Conservation (phyloP, 768 basidiomycete species). For the Hericium coralloides region DNA sequence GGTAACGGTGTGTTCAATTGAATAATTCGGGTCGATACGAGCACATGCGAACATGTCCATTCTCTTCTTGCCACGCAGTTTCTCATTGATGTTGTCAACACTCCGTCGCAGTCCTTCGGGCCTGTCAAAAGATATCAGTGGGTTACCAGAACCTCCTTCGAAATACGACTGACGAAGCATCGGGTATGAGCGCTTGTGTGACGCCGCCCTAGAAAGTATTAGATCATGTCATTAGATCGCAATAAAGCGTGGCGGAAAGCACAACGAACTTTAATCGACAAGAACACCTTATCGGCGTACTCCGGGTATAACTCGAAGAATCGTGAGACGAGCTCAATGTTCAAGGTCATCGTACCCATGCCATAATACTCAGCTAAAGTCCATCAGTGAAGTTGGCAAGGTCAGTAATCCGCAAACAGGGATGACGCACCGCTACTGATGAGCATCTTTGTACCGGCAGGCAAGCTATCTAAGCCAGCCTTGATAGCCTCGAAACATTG, state of each 20-base stretch:
- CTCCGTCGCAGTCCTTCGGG: slow-evolving; percentile 35
- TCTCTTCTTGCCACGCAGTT: slow-evolving; percentile 40
- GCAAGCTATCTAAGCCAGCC: slow-evolving; percentile 32
- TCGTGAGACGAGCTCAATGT: slow-evolving; percentile 35
- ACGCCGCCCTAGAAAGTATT: background rate
- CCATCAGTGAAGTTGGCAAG: background rate
- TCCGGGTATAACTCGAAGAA: slow-evolving; percentile 38
- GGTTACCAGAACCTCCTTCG: background rate
- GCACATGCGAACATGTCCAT: slow-evolving; percentile 52
- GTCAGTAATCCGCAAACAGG: background rate
- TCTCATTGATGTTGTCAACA: slow-evolving; percentile 31
- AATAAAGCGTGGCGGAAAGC: background rate
- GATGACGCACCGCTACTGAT: slow-evolving; percentile 33
- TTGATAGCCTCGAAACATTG: slow-evolving; percentile 53
- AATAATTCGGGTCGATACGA: slow-evolving; percentile 31
- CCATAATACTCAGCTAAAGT: slow-evolving; percentile 47
- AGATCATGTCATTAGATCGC: background rate
- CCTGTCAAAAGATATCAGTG: slow-evolving; percentile 6
- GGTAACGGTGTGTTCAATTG: slow-evolving; percentile 37
- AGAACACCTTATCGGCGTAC: slow-evolving; percentile 34
- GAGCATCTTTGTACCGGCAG: slow-evolving; percentile 35
- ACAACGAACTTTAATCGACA: slow-evolving; percentile 34
- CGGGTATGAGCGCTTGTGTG: background rate
- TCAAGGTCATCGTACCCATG: slow-evolving; percentile 27
- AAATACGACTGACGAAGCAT: background rate